Percentiles rank a stretch among this genome's conserved stretches.
phyloP scores from a whole-genome alignment of 192 early-diverging fungal species.

The Backusella westeae region DNA sequence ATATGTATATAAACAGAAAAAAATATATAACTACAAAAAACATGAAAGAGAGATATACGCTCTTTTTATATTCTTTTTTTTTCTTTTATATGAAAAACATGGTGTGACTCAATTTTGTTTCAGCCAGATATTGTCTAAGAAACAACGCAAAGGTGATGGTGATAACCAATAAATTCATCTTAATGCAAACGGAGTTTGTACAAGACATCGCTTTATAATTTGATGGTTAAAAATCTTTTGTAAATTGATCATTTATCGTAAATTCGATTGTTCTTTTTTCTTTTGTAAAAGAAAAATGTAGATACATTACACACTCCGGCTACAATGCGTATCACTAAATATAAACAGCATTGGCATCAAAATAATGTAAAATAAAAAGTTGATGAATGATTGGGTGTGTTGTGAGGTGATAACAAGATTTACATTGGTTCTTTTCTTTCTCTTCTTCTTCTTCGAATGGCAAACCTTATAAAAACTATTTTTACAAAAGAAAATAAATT shows the following conservation, averaged over 20 bases:
- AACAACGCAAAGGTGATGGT: neutral
- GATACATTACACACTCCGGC: neutral
- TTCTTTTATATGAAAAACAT: neutral
- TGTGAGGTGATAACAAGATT: neutral
- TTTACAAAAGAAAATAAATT: neutral
- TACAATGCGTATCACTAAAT: neutral
- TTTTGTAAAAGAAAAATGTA: neutral
- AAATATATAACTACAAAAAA: neutral
- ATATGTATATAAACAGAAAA: neutral
- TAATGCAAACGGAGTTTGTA: neutral
- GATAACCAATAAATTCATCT: neutral
- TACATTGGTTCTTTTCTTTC: neutral
- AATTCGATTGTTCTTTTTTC: neutral
- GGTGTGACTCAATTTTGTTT: constrained; percentile 1
- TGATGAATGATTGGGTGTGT: neutral
- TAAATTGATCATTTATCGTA: neutral
- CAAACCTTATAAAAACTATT: neutral
- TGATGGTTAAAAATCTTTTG: neutral
- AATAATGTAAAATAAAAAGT: neutral
- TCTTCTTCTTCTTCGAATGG: neutral
- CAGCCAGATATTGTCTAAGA: neutral
- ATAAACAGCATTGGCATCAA: neutral
- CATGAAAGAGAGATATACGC: neutral
- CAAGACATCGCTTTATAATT: neutral
- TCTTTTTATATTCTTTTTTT: neutral